Evolutionary conservation across 192 early-diverging fungal genomes (phyloP), one percentile per base, ranked within the genome.

Genomic region (Coemansia sp.): DNA sequence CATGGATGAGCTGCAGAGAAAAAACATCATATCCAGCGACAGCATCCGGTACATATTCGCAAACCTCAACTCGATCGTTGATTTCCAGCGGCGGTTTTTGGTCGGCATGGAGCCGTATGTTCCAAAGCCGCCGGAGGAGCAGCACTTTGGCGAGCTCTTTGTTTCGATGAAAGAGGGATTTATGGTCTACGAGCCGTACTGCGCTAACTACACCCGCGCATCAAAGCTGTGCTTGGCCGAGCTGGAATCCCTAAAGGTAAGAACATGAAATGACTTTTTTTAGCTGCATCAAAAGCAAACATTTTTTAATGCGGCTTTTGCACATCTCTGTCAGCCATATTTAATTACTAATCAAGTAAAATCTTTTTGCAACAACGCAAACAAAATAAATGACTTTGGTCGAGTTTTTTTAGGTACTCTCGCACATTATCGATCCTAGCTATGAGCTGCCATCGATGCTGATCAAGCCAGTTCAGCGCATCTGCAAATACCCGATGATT

Each of bases 391-490:
- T 25, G 22, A 1, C 22, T 25, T 25, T 25, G 22, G 22, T 25
- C 22, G 22, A 25, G 22, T 45, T 45, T 45, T 45, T 16, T 12
- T 83, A 84, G 83, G 85, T 82, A 64, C 71, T 88, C 64, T 74
- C 80, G 29, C 84, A 87, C 69, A 83, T 89, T 64, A 91, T 90
- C 63, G 93, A 96, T 51, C 94, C 94, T 22, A 86, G 86, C 60
- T 90, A 94, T 62, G 92, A 90, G 76, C 76, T 99, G 64, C 93
- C 92, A 18, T 92, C 90, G 6, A 91, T 92, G 81, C 85, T 99
- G 57, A 99, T 99, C 83, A 96, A 97, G 69, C 97, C 97, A 3
- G 88, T 99, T 7, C 97, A 99, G 80, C 88, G 97, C 54, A 93
- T 98, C 62, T 96, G 96, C 85, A 96, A 96, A 84, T 99, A 99